Percentiles rank a stretch among this genome's conserved stretches.
phyloP scores from a whole-genome alignment of 352 stramenopile species.

The Thalassiosira tumida region DNA sequence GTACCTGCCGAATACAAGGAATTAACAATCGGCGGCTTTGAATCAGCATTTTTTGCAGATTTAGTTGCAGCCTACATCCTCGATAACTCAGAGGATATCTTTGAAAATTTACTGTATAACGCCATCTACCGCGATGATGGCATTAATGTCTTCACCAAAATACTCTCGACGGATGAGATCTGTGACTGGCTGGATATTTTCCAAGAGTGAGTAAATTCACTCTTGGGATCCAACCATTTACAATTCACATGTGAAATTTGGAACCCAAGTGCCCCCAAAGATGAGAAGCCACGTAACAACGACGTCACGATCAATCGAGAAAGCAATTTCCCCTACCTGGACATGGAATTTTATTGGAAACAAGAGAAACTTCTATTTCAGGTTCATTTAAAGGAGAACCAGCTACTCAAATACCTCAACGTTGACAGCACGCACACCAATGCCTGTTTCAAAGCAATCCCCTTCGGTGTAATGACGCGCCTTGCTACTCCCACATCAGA shows the following conservation, averaged over 20 bases:
- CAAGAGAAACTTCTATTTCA: slow-evolving; percentile 1
- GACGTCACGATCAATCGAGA: neutral
- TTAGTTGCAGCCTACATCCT: slow-evolving; percentile 54
- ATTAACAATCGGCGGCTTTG: slow-evolving; percentile 61
- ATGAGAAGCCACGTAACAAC: slow-evolving; percentile 18
- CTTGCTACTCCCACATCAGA: slow-evolving; percentile 27
- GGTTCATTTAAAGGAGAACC: slow-evolving; percentile 64
- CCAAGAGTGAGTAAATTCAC: slow-evolving; percentile 13
- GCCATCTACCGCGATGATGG: slow-evolving; percentile 61
- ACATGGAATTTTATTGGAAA: slow-evolving; percentile 53
- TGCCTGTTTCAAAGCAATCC: slow-evolving; percentile 53
- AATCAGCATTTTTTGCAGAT: slow-evolving; percentile 60
- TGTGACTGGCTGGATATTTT: slow-evolving; percentile 6
- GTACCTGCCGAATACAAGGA: slow-evolving; percentile 33
- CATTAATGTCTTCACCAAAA: slow-evolving; percentile 23
- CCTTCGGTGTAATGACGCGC: slow-evolving; percentile 4
- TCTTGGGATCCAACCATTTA: slow-evolving; percentile 30
- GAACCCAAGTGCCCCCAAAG: slow-evolving; percentile 6
- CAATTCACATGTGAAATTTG: slow-evolving; percentile 64
- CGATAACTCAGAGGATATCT: slow-evolving; percentile 32
- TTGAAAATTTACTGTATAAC: slow-evolving; percentile 16
- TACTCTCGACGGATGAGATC: slow-evolving; percentile 29
- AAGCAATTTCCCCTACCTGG: slow-evolving; percentile 29
- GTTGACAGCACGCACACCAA: slow-evolving; percentile 54
- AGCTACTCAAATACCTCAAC: slow-evolving; percentile 73